A percentile compares a stretch with the other conserved stretches of the same genome.
Conservation (phyloP, 1,139 yeast genomes). For the Candida tetrigidarum region DNA sequence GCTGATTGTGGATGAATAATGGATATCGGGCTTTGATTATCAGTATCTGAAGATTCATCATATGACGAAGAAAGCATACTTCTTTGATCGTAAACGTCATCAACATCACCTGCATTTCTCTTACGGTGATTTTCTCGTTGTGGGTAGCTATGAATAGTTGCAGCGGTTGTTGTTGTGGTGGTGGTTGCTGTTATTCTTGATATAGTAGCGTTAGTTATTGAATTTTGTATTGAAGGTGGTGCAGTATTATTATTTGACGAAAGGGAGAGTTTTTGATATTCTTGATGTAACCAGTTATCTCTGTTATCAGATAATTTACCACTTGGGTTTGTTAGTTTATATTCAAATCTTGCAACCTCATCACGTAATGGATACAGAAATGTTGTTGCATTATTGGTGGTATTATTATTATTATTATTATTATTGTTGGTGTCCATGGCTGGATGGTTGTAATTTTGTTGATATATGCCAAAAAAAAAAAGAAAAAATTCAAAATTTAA, state of each 20-base stretch:
- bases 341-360: constrained; percentile 36
- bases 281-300: constrained; percentile 32
- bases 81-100: constrained; percentile 21
- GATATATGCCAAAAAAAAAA: no score
- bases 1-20: not conserved
- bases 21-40: constrained; percentile 30
- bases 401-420: no score
- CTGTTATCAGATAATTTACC: constrained; percentile 34
- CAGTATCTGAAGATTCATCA: constrained; percentile 45
- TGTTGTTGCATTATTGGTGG: not conserved
- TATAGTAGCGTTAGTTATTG: not conserved
- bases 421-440: constrained; percentile 3
- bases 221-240: not conserved
- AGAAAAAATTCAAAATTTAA: no score
- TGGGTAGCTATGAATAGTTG: constrained; percentile 1
- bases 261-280: constrained; percentile 33
- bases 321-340: constrained; percentile 34
- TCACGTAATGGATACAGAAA: constrained; percentile 37
- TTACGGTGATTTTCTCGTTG: constrained; percentile 29
- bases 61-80: constrained; percentile 27
- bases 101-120: constrained; percentile 24
- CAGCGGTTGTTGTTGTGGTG: constrained; percentile 17
- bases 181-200: constrained; percentile 26
- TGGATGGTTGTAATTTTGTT: constrained; percentile 8
- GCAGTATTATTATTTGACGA: constrained; percentile 2